Evolutionary conservation across 1,284 basidiomycete genomes (phyloP), one percentile per base, ranked within the genome.

Genomic region (Calocybe gambosa): DNA sequence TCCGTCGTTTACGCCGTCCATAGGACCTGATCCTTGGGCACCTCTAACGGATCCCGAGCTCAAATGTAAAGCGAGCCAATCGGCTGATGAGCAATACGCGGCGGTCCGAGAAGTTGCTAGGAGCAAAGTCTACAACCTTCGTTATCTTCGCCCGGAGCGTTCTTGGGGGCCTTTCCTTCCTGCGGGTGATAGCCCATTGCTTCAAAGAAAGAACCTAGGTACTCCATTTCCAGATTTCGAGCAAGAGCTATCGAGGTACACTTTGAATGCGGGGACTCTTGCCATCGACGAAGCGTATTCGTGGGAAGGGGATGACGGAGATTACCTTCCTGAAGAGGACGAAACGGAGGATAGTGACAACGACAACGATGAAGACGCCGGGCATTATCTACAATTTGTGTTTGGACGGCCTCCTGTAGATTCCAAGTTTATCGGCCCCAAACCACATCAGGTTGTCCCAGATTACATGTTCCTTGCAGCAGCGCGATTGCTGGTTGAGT

Each of bases 131-230:
- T 77, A 78, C 51, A 64, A 74, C 45, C 68, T 77, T 58, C 58
- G 62, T 15, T 78, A 75, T 45, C 62, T 75, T 15, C 60, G 58
- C 12, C 55, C 57, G 1, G 62, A 69, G 26, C 62, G 74, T 15
- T 54, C 62, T n/a, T 78, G 68, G 66, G 75, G 77, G 0, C 75
- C 75, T 0, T 78, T 64, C 54, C 62, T 72, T 1, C 59, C 59
- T 1, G 58, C 64, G 1, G 45, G 50, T 8, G 42, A 43, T 1
- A 26, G 15, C 8, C 2, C 21, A 9, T 10, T 18, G 3, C 25
- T n/a, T 13, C 43, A 50, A 47, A 12, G 15, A 19, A 48, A 37
- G 33, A 38, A 38, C 26, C 35, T 40, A 10, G 18, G 38, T 12
- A 33, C 43, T 23, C 21, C 26, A 34, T 42, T 53, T 20, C 44